Percentiles rank a stretch among this genome's conserved stretches.
Evolutionary conservation across 2,329 filamentous ascomycete genomes (phyloP).

Genomic region (Arthrobotrys pseudoclavata): DNA sequence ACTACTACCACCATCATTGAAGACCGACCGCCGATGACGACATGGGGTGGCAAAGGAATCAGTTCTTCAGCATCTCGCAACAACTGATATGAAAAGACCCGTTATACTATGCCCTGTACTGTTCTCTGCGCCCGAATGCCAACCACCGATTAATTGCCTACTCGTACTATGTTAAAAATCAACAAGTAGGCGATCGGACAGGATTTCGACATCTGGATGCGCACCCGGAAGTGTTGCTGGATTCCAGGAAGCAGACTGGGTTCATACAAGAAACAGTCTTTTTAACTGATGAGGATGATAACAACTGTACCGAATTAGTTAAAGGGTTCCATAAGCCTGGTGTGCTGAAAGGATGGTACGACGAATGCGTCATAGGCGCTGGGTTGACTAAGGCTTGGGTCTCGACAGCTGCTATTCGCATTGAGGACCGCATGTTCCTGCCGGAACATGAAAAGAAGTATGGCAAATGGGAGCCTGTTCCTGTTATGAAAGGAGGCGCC

Average conservation of each 20-base stretch:
- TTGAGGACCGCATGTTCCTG: background rate
- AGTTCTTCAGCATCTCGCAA: background rate
- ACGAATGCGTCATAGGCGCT: background rate
- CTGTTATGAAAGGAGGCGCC: background rate
- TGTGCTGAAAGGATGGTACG: background rate
- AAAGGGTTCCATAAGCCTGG: conserved; percentile 6
- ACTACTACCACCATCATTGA: background rate
- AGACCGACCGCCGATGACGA: background rate
- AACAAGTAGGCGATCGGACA: background rate
- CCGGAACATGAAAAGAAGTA: background rate
- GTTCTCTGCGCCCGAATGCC: background rate
- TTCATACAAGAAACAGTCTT: conserved; percentile 1
- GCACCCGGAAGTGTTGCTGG: background rate
- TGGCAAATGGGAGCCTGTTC: conserved; percentile 4
- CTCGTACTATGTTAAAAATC: conserved; percentile 1
- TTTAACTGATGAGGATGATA: background rate
- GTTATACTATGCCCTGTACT: background rate
- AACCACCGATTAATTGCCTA: background rate
- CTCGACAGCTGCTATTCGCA: background rate
- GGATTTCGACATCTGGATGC: background rate
- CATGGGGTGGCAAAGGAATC: background rate
- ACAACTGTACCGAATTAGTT: background rate
- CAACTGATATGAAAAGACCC: background rate
- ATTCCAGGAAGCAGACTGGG: background rate
- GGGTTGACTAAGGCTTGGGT: background rate